Conservation (phyloP, 352 stramenopile species). For the Pythium aquatile region DNA sequence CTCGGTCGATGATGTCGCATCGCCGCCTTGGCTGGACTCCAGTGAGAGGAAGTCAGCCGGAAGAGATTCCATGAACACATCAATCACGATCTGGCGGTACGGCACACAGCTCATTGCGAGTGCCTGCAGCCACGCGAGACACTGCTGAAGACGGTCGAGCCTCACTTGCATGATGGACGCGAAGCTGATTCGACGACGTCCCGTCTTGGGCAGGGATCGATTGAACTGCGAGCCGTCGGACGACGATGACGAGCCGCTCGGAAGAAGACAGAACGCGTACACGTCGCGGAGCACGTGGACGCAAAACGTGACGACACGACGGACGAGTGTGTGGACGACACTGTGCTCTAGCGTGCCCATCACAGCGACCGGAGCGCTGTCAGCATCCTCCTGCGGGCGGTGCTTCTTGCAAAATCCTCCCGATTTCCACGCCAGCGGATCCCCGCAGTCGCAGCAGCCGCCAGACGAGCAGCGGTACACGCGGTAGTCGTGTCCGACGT, state of each 20-base stretch:
- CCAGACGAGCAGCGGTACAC: slow-evolving; percentile 81
- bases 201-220: slow-evolving; percentile 45
- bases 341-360: slow-evolving; percentile 42
- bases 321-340: slow-evolving; percentile 45
- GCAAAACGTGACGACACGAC: slow-evolving; percentile 48
- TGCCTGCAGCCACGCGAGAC: slow-evolving; percentile 66
- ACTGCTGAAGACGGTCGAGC: slow-evolving; percentile 56
- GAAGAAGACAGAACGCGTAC: slow-evolving; percentile 45
- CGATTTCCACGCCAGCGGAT: slow-evolving; percentile 73
- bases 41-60: slow-evolving; percentile 35
- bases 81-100: slow-evolving; percentile 61
- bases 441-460: slow-evolving; percentile 81
- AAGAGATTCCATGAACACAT: slow-evolving; percentile 58
- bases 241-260: slow-evolving; percentile 22
- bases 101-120: slow-evolving; percentile 68
- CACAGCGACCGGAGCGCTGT: slow-evolving; percentile 7
- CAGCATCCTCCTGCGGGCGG: slow-evolving; percentile 12
- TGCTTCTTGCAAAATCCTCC: slow-evolving; percentile 82
- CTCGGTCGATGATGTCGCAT: slow-evolving; percentile 8
- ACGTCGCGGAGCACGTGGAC: slow-evolving; percentile 61
- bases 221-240: slow-evolving; percentile 31
- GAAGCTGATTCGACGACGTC: slow-evolving; percentile 38
- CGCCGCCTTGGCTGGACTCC: not conserved
- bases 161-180: slow-evolving; percentile 47
- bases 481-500: slow-evolving; percentile 79